Evolutionary conservation across 2,329 filamentous ascomycete species (phyloP).

Genomic region (Ophiognomonia clavigignenti-juglandacearum): DNA sequence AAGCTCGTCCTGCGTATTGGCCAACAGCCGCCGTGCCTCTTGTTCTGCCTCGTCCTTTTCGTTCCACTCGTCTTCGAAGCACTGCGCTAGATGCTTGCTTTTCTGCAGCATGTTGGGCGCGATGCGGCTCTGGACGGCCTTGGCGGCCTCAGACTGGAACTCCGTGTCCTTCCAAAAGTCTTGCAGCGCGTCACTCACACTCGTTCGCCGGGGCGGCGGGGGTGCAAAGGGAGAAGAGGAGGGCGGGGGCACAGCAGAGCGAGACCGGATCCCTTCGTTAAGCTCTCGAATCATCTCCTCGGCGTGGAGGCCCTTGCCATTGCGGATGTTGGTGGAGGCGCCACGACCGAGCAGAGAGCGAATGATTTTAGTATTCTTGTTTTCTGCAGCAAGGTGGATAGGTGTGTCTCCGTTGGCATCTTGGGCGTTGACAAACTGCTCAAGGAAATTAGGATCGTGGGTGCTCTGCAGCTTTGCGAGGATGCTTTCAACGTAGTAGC

Average conservation of each 20-base stretch:
- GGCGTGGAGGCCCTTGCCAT: slow-evolving; percentile 75
- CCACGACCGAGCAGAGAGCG: slow-evolving; percentile 74
- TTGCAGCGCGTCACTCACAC: slow-evolving; percentile 48
- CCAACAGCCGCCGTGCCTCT: slow-evolving; percentile 61
- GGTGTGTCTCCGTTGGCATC: slow-evolving; percentile 90
- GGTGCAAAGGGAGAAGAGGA: slow-evolving; percentile 71
- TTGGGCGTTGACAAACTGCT: slow-evolving; percentile 72
- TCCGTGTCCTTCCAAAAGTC: slow-evolving; percentile 14
- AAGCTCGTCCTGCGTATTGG: slow-evolving; percentile 64
- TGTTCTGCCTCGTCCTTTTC: slow-evolving; percentile 68
- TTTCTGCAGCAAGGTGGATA: slow-evolving; percentile 67
- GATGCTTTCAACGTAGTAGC: slow-evolving; percentile 90
- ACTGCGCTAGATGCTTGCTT: slow-evolving; percentile 63
- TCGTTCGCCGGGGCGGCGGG: slow-evolving; percentile 53
- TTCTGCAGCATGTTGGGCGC: slow-evolving; percentile 66
- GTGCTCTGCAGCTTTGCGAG: slow-evolving; percentile 81
- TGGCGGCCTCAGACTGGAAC: slow-evolving; percentile 55
- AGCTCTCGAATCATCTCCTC: slow-evolving; percentile 76
- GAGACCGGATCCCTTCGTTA: slow-evolving; percentile 65
- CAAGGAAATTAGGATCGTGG: slow-evolving; percentile 70
- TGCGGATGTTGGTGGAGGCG: slow-evolving; percentile 76
- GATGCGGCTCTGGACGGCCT: slow-evolving; percentile 64
- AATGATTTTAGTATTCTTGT: slow-evolving; percentile 84
- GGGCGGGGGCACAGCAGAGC: slow-evolving; percentile 56
- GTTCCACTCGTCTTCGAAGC: slow-evolving; percentile 69